These are phyloP conservation scores for Adenanthera pavonina DNA, from an alignment of 306 rosid genomes.

Conservation along the genomic window DNA sequence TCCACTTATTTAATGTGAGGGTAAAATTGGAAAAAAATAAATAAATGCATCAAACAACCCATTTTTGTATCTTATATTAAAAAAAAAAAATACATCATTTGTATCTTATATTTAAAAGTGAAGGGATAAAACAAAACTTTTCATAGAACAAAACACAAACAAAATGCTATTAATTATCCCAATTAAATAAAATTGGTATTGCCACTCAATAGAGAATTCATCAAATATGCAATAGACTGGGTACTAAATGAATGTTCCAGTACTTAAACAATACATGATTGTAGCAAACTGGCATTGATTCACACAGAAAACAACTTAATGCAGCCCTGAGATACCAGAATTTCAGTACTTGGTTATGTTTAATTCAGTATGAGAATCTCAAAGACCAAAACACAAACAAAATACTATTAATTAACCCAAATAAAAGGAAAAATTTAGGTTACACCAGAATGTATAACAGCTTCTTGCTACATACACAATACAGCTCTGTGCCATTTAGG, in stretches of 20 bases:
- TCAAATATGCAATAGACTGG: slow-evolving; percentile 5
- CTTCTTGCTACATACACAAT: slow-evolving; percentile 11
- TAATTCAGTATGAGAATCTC: neutral
- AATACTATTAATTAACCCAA: neutral
- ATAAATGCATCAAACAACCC: too few relatives aligned
- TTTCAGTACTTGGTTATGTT: slow-evolving; percentile 8
- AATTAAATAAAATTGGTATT: slow-evolving; percentile 2
- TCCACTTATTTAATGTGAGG: too few relatives aligned
- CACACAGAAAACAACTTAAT: slow-evolving; percentile 19
- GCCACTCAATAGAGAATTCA: slow-evolving; percentile 7
- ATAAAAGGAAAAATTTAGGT: neutral
- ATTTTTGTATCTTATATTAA: too few relatives aligned
- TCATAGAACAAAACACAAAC: neutral
- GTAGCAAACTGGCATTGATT: neutral
- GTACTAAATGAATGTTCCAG: neutral
- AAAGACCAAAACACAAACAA: neutral
- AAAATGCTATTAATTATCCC: neutral
- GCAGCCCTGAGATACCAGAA: slow-evolving; percentile 5
- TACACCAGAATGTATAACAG: neutral
- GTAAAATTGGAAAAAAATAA: too few relatives aligned
- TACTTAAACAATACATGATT: neutral
- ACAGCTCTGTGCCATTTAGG: slow-evolving; percentile 11
- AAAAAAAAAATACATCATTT: too few relatives aligned
- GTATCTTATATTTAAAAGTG: too few relatives aligned
- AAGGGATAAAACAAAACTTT: too few relatives aligned